phyloP scores from a whole-genome alignment of 2,329 filamentous ascomycete species.

The Calycina herbarum region DNA sequence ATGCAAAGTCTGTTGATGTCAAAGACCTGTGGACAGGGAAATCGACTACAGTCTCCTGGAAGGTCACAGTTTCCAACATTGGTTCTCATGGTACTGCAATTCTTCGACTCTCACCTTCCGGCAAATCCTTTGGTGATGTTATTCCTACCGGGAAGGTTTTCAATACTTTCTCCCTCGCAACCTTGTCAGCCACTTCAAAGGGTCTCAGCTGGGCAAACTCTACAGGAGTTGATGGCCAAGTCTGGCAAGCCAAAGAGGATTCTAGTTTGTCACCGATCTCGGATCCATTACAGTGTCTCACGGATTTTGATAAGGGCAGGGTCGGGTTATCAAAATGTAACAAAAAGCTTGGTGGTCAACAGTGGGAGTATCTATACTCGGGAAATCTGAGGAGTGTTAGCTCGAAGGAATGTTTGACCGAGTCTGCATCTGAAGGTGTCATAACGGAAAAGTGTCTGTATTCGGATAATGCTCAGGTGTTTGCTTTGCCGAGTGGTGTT shows the following conservation, averaged over 20 bases:
- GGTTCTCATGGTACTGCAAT: constrained; percentile 40
- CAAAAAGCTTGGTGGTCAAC: constrained; percentile 35
- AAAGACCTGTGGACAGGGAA: constrained; percentile 48
- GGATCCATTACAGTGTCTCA: constrained; percentile 40
- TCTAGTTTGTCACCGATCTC: constrained; percentile 43
- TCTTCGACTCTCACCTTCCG: constrained; percentile 42
- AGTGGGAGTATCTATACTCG: constrained; percentile 46
- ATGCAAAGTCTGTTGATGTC: constrained; percentile 33
- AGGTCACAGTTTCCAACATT: constrained; percentile 41
- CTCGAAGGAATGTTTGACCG: constrained; percentile 42
- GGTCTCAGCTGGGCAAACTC: constrained; percentile 41
- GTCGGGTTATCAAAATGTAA: constrained; percentile 39
- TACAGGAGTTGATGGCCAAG: constrained; percentile 42
- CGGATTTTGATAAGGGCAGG: constrained; percentile 37
- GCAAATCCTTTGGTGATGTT: constrained; percentile 17
- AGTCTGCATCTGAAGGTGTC: constrained; percentile 35
- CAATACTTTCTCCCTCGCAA: constrained; percentile 47
- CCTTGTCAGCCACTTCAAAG: constrained; percentile 38
- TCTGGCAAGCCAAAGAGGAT: constrained; percentile 42
- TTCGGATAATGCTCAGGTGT: constrained; percentile 46
- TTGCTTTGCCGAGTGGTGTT: constrained; percentile 48
- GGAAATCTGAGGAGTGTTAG: constrained; percentile 45
- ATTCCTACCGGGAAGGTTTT: constrained; percentile 50
- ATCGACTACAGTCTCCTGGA: constrained; percentile 37
- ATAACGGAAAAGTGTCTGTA: constrained; percentile 39